Percentiles rank a stretch among this genome's conserved stretches.
Evolutionary conservation across 441 rosid species (phyloP).

Genomic region (Gossypium schwendimanii): DNA sequence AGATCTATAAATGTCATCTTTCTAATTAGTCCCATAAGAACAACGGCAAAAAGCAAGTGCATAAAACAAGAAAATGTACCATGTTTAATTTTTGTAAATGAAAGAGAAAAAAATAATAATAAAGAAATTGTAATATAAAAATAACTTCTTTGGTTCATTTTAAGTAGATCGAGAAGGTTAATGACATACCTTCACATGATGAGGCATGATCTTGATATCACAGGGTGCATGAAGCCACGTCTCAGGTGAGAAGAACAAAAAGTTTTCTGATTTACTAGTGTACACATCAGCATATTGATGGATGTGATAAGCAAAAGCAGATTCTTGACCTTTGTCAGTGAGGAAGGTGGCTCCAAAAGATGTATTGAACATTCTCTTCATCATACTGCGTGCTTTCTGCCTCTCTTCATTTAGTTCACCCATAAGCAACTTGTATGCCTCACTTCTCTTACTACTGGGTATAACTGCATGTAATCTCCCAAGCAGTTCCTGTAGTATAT

Average conservation of each 20-base stretch:
- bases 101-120: background rate
- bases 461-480: constrained; percentile 67
- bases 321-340: constrained; percentile 88
- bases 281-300: constrained; percentile 91
- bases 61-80: background rate
- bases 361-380: constrained; percentile 86
- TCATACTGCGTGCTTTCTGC: constrained; percentile 53
- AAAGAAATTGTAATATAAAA: background rate
- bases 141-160: background rate
- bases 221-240: constrained; percentile 89
- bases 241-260: constrained; percentile 65
- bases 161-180: background rate
- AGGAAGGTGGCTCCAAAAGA: constrained; percentile 95
- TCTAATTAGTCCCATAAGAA: background rate
- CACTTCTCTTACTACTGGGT: constrained; percentile 39
- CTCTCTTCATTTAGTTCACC: constrained; percentile 70
- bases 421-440: constrained; percentile 46
- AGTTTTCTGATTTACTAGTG: constrained; percentile 90
- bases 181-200: constrained; percentile 73
- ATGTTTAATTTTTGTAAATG: background rate
- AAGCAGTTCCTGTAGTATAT: constrained; percentile 86
- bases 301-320: constrained; percentile 91
- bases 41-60: background rate
- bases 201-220: constrained; percentile 94
- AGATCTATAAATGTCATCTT: background rate